Conservation (phyloP, 2,329 filamentous ascomycete species). For the Ploettnerulaceae sp. region DNA sequence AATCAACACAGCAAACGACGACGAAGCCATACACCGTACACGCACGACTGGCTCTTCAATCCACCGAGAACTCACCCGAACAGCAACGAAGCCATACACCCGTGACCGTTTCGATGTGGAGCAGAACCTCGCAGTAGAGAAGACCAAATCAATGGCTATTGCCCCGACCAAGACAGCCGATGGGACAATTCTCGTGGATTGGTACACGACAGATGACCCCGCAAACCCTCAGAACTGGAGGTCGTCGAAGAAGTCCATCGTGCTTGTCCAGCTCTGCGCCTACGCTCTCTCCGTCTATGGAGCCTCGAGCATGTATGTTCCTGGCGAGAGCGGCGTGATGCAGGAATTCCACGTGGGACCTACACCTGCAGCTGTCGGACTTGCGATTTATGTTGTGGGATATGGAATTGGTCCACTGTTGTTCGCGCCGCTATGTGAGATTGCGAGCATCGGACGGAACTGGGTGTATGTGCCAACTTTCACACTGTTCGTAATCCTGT, state of each 20-base stretch:
- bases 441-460: conserved; percentile 62
- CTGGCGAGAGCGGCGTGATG: conserved; percentile 45
- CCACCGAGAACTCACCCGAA: conserved; percentile 26
- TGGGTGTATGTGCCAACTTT: conserved; percentile 64
- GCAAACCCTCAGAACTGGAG: conserved; percentile 55
- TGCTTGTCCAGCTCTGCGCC: conserved; percentile 45
- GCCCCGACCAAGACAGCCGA: conserved; percentile 40
- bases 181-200: conserved; percentile 48
- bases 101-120: conserved; percentile 38
- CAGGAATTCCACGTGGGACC: conserved; percentile 47
- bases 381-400: conserved; percentile 59
- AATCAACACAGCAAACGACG: conserved; percentile 6
- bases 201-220: conserved; percentile 51
- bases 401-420: conserved; percentile 61
- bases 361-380: conserved; percentile 49
- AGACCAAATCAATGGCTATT: conserved; percentile 40
- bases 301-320: conserved; percentile 45
- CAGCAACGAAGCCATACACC: conserved; percentile 33
- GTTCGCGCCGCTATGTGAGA: conserved; percentile 62
- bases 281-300: conserved; percentile 58
- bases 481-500: conserved; percentile 62
- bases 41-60: too few relatives aligned
- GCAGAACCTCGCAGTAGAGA: conserved; percentile 37
- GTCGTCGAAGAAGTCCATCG: conserved; percentile 38
- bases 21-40: too few relatives aligned